A percentile compares a stretch with the other conserved stretches of the same genome.
Conservation (phyloP, 345 rosid genomes). For the Linum lewisii region DNA sequence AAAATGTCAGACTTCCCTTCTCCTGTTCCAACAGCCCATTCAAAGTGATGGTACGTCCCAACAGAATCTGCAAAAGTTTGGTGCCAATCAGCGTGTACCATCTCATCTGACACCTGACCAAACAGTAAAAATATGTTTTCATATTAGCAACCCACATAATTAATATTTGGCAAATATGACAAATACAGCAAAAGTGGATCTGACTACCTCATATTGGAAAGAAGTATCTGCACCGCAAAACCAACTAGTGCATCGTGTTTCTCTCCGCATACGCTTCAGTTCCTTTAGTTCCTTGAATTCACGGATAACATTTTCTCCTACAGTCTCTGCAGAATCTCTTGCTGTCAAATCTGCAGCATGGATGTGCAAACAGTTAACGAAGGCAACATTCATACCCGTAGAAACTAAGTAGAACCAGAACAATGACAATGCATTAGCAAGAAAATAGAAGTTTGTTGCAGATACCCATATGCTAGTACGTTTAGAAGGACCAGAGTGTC, state of each 20-base stretch:
- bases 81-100: constrained; percentile 78
- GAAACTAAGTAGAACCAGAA: constrained; percentile 1
- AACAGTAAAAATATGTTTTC: constrained; percentile 15
- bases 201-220: constrained; percentile 68
- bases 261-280: constrained; percentile 77
- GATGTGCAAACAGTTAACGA: constrained; percentile 7
- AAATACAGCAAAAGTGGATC: constrained; percentile 9
- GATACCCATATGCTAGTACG: neutral
- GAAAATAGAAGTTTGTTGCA: neutral
- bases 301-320: constrained; percentile 79
- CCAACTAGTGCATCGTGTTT: constrained; percentile 78
- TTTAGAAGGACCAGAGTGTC: too few species aligned
- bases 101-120: constrained; percentile 60
- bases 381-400: neutral
- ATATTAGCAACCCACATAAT: neutral
- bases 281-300: constrained; percentile 96
- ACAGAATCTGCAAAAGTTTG: constrained; percentile 60
- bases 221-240: constrained; percentile 85
- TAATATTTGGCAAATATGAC: neutral
- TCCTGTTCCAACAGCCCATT: constrained; percentile 92
- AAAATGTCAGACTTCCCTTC: constrained; percentile 82
- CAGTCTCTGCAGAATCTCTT: constrained; percentile 98
- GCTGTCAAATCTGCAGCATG: constrained; percentile 70
- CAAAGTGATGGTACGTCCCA: constrained; percentile 75
- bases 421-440: neutral